A percentile compares a stretch with the other conserved stretches of the same genome.
Evolutionary conservation across 2,329 filamentous ascomycete genomes (phyloP).

Genomic region (Didymosphaeria variabile): DNA sequence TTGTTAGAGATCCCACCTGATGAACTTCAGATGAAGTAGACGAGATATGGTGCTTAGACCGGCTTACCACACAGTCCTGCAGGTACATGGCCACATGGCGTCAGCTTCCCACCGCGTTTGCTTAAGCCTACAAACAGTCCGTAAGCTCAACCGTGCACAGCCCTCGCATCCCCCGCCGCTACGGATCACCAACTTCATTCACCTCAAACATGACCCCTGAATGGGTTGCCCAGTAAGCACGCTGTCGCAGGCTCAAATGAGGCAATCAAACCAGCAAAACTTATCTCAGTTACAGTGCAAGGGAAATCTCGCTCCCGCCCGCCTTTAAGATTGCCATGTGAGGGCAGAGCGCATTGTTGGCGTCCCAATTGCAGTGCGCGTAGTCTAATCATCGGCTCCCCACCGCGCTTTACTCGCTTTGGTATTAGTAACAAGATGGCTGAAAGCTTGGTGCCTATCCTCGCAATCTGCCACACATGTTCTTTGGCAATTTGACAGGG

Average conservation of each 20-base stretch:
- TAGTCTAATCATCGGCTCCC: not conserved
- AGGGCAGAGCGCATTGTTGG: not conserved
- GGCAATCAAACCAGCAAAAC: not conserved
- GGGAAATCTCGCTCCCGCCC: not conserved
- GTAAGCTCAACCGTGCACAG: too few relatives aligned
- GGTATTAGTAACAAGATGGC: not conserved
- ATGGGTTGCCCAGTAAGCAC: too few relatives aligned
- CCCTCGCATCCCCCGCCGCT: too few relatives aligned
- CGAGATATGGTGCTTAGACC: not conserved
- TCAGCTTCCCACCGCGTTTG: not conserved
- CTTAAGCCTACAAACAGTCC: not conserved
- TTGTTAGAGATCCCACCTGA: not conserved
- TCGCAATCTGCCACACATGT: not conserved
- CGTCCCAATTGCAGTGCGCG: not conserved
- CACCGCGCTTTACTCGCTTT: not conserved
- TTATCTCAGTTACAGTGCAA: not conserved
- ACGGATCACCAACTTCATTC: too few relatives aligned
- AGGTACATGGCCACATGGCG: slow-evolving; percentile 5
- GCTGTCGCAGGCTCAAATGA: not conserved
- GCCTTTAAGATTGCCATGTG: slow-evolving; percentile 1
- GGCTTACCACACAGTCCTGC: not conserved
- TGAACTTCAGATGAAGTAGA: not conserved
- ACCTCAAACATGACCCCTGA: not conserved
- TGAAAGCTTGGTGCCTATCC: not conserved
- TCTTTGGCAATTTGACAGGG: not conserved